Evolutionary conservation across 1,139 yeast species (phyloP).

Genomic region (Candida freyschussii): DNA sequence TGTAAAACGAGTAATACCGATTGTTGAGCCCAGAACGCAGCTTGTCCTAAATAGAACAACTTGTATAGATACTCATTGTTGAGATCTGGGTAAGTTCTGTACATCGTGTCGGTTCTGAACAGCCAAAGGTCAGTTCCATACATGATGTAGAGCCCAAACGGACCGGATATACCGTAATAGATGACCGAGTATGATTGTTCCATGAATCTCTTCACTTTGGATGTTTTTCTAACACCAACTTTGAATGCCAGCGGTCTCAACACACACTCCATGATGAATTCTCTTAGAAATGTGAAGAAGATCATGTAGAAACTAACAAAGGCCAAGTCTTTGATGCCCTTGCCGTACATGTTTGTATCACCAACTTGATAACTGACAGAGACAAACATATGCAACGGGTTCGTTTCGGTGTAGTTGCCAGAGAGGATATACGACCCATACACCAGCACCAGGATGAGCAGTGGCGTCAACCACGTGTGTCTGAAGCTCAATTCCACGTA

Average conservation of each 20-base stretch:
- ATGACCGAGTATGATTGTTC: conserved; percentile 86
- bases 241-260: conserved; percentile 64
- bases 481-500: conserved; percentile 60
- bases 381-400: conserved; percentile 63
- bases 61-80: conserved; percentile 70
- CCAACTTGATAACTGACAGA: conserved; percentile 61
- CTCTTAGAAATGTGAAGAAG: conserved; percentile 86
- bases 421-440: conserved; percentile 41
- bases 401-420: conserved; percentile 50
- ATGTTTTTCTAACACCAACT: conserved; percentile 41
- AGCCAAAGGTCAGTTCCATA: conserved; percentile 77
- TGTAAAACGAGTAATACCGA: conserved; percentile 75
- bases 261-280: conserved; percentile 80
- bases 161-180: conserved; percentile 79
- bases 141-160: conserved; percentile 90
- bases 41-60: conserved; percentile 82
- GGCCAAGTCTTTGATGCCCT: conserved; percentile 77
- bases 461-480: conserved; percentile 78
- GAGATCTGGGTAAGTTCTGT: conserved; percentile 76
- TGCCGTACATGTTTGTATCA: conserved; percentile 53
- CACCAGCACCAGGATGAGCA: conserved; percentile 40
- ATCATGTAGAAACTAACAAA: conserved; percentile 80
- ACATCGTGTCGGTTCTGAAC: conserved; percentile 80
- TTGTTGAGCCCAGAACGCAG: conserved; percentile 97
- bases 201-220: conserved; percentile 75